A percentile compares a stretch with the other conserved stretches of the same genome.
phyloP scores from a whole-genome alignment of 805 yeast species.

The Torulaspora franciscae region DNA sequence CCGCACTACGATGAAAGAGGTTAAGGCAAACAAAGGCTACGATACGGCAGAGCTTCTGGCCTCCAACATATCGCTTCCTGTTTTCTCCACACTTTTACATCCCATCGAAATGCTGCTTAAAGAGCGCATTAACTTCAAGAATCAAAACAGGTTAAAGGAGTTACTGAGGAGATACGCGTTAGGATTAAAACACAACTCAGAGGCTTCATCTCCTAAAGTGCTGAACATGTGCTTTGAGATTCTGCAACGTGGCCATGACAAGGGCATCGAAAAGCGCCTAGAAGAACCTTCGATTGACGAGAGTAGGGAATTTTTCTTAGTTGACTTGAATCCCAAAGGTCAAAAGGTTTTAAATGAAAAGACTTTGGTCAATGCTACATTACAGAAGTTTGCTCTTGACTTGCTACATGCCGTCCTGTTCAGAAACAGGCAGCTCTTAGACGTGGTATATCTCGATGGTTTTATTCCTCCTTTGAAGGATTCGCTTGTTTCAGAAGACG shows the following conservation, averaged over 20 bases:
- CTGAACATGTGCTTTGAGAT: slow-evolving; percentile 71
- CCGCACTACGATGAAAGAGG: slow-evolving; percentile 79
- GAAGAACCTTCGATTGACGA: slow-evolving; percentile 31
- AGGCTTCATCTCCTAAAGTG: slow-evolving; percentile 51
- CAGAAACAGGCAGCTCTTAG: slow-evolving; percentile 54
- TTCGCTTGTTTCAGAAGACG: slow-evolving; percentile 62
- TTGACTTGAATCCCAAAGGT: slow-evolving; percentile 61
- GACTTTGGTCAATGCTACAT: slow-evolving; percentile 50
- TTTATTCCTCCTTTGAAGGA: slow-evolving; percentile 69
- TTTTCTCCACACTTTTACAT: slow-evolving; percentile 52
- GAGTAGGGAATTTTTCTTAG: slow-evolving; percentile 62
- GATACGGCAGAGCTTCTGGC: slow-evolving; percentile 82
- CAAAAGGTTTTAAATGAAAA: slow-evolving; percentile 50
- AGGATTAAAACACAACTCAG: slow-evolving; percentile 74
- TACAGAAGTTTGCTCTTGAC: slow-evolving; percentile 76
- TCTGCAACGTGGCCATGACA: slow-evolving; percentile 46
- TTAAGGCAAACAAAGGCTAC: slow-evolving; percentile 79
- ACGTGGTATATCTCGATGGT: slow-evolving; percentile 57
- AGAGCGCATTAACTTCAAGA: slow-evolving; percentile 61
- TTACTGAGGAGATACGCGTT: slow-evolving; percentile 66
- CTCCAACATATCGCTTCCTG: slow-evolving; percentile 51
- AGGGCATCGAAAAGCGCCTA: background rate
- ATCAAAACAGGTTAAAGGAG: slow-evolving; percentile 73
- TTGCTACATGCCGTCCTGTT: slow-evolving; percentile 65
- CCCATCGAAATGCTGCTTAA: slow-evolving; percentile 64